Percentiles rank a stretch among this genome's conserved stretches.
Evolutionary conservation across 163 green algal species (phyloP).

Genomic region (Chlorella variabilis): DNA sequence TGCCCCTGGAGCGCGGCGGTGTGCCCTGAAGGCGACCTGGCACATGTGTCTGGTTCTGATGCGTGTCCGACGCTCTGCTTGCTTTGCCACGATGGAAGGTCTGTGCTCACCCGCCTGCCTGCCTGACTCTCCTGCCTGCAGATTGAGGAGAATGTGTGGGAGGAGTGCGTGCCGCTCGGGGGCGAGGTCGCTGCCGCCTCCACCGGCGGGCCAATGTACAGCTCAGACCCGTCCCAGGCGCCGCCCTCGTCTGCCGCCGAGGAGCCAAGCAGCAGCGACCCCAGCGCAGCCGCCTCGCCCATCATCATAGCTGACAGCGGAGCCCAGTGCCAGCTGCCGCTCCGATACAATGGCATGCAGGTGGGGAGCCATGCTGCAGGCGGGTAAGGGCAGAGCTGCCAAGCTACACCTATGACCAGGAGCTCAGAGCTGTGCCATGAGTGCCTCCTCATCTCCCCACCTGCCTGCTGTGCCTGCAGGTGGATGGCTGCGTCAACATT

Average conservation of each 20-base stretch:
- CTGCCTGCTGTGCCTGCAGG: not conserved
- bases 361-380: conserved; percentile 2
- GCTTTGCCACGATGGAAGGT: no score
- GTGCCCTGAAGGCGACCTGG: no score
- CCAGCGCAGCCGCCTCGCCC: not conserved
- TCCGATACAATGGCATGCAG: conserved; percentile 27
- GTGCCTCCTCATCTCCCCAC: not conserved
- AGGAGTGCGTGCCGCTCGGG: no score
- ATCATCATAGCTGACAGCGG: not conserved
- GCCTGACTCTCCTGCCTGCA: not conserved
- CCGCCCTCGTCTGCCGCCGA: not conserved
- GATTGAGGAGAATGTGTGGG: conserved; percentile 12
- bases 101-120: no score
- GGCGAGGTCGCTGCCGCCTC: no score
- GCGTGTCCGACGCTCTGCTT: no score
- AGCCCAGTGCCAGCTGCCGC: conserved; percentile 34
- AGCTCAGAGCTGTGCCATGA: no score
- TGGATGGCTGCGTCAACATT: conserved; percentile 37
- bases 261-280: no score
- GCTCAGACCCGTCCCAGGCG: not conserved
- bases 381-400: no score
- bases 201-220: not conserved
- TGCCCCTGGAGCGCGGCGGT: not conserved
- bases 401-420: no score
- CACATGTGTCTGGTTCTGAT: no score